Conservation (phyloP, 2,329 filamentous ascomycete species). For the Trichoderma koningii region DNA sequence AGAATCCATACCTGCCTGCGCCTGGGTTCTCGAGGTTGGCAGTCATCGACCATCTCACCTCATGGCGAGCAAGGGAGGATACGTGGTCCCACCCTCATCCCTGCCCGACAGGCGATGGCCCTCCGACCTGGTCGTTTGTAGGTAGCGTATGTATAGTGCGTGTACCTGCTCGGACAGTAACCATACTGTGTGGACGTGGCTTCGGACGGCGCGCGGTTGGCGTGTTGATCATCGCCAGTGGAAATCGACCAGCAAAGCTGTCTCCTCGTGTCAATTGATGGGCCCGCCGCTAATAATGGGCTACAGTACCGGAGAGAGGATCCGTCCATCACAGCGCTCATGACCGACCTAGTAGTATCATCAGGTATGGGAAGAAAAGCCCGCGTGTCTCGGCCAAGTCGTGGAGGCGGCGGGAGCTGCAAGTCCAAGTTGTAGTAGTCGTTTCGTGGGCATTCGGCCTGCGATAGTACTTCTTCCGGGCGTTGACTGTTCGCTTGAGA, state of each 20-base stretch:
- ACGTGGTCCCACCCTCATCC: conserved; percentile 4
- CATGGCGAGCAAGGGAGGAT: conserved; percentile 20
- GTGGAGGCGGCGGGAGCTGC: neutral
- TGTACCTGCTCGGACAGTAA: conserved; percentile 14
- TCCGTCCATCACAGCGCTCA: conserved; percentile 4
- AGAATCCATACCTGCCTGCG: neutral
- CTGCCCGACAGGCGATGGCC: conserved; percentile 6
- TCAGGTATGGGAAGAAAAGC: neutral
- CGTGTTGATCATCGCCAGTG: conserved; percentile 21
- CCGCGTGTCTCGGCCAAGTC: conserved; percentile 10
- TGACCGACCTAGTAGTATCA: neutral
- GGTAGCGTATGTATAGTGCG: neutral
- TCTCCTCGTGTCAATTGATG: neutral
- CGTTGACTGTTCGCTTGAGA: conserved; percentile 11
- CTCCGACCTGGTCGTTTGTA: neutral
- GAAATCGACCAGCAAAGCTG: conserved; percentile 1
- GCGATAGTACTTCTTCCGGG: neutral
- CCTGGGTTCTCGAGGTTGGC: neutral
- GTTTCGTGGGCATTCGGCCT: too few relatives aligned
- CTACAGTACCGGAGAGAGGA: neutral
- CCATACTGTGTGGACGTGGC: conserved; percentile 22
- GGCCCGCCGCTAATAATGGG: conserved; percentile 11
- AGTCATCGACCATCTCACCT: conserved; percentile 8
- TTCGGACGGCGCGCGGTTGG: conserved; percentile 19
- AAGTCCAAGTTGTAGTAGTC: neutral